A percentile compares a stretch with the other conserved stretches of the same genome.
These are phyloP conservation scores for Madurella mycetomatis DNA, from an alignment of 2,329 filamentous ascomycete genomes.

Conservation along the genomic window DNA sequence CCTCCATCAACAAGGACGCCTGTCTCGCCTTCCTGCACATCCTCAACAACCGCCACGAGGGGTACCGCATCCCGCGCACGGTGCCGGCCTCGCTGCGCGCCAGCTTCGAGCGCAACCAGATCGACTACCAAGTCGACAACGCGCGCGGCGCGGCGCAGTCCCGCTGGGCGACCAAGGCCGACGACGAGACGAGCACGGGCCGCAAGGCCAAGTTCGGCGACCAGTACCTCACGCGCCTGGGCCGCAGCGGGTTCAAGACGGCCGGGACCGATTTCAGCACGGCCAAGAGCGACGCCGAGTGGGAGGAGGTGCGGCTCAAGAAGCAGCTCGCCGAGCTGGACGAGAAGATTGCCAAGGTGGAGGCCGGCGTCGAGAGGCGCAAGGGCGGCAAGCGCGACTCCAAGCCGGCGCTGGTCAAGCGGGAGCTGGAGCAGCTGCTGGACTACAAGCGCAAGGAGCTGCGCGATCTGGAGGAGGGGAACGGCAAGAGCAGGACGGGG, in stretches of 20 bases:
- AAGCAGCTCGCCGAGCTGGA: conserved; percentile 89
- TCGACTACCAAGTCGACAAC: conserved; percentile 90
- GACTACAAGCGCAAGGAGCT: conserved; percentile 88
- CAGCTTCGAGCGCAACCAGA: conserved; percentile 91
- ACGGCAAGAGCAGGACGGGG: conserved; percentile 63
- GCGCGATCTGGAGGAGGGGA: conserved; percentile 68
- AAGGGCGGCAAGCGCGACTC: conserved; percentile 64
- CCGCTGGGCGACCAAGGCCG: conserved; percentile 73
- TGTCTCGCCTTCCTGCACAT: conserved; percentile 94
- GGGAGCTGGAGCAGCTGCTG: conserved; percentile 87
- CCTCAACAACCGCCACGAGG: conserved; percentile 91
- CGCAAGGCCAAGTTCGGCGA: conserved; percentile 97
- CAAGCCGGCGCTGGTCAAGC: conserved; percentile 87
- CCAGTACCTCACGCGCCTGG: conserved; percentile 87
- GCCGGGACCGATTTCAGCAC: conserved; percentile 85
- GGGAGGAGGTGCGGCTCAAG: conserved; percentile 94
- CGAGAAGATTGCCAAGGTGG: conserved; percentile 77
- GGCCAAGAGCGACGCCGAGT: conserved; percentile 71
- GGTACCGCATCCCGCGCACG: conserved; percentile 85
- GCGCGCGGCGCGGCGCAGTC: conserved; percentile 61
- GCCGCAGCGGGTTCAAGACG: conserved; percentile 74
- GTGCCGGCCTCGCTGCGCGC: conserved; percentile 87
- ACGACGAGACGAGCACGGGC: conserved; percentile 77
- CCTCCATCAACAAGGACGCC: conserved; percentile 89
- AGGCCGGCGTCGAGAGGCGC: conserved; percentile 68